Percentiles rank a stretch among this genome's conserved stretches.
These are phyloP conservation scores for Alternaria hordeiaustralica DNA, from an alignment of 2,329 filamentous ascomycete genomes.

Conservation along the genomic window DNA sequence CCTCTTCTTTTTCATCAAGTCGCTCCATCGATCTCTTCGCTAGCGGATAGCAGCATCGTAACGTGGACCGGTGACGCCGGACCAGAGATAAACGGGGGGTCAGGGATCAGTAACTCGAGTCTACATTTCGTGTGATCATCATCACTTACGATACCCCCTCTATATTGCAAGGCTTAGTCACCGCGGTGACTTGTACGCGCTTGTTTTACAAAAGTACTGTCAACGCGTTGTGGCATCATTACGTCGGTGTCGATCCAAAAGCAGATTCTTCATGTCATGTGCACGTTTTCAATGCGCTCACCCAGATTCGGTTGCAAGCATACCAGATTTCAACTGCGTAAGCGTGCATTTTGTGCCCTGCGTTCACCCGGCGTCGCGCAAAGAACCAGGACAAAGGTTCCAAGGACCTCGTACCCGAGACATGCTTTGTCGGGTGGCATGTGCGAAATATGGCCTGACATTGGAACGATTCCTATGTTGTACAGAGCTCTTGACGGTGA, in stretches of 20 bases:
- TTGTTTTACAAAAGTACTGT: not conserved
- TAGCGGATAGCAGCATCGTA: not conserved
- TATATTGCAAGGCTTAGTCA: not conserved
- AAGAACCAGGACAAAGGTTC: not conserved
- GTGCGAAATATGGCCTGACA: not conserved
- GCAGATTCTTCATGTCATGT: not conserved
- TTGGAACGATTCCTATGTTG: not conserved
- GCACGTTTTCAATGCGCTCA: not conserved
- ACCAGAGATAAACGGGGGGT: not conserved
- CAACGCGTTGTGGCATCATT: not conserved
- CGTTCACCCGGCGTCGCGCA: not conserved
- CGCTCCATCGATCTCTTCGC: not conserved
- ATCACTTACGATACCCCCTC: not conserved
- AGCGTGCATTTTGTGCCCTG: not conserved
- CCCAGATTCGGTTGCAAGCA: not conserved
- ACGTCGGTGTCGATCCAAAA: not conserved
- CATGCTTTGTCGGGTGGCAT: not conserved
- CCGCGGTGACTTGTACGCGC: not conserved
- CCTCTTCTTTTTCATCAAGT: not conserved
- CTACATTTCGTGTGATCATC: not conserved
- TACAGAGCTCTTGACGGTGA: not conserved
- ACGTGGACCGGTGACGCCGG: not conserved
- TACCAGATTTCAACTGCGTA: not conserved
- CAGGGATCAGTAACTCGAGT: not conserved
- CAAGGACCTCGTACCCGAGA: not conserved